phyloP scores from a whole-genome alignment of 805 yeast genomes.

The Candida montana region DNA sequence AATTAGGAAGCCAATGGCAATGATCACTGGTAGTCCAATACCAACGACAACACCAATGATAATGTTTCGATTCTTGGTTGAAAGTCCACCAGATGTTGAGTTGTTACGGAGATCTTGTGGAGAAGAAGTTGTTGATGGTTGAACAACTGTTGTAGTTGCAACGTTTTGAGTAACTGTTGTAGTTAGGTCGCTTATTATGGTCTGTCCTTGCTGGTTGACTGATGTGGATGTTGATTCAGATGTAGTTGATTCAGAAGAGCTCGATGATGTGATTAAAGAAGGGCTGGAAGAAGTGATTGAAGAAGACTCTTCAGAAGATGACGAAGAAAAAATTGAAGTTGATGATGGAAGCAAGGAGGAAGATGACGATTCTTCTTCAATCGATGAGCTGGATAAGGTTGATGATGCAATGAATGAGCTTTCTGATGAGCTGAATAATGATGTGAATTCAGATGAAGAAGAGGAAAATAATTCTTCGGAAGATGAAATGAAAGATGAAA shows the following conservation, averaged over 20 bases:
- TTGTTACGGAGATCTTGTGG: background rate
- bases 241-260: slow-evolving; percentile 3
- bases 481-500: slow-evolving; percentile 3
- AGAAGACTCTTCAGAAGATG: background rate
- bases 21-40: slow-evolving; percentile 55
- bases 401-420: background rate
- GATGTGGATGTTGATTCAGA: slow-evolving; percentile 6
- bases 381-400: slow-evolving; percentile 4
- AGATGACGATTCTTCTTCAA: background rate
- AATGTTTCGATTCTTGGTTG: slow-evolving; percentile 41
- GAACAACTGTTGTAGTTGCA: slow-evolving; percentile 26
- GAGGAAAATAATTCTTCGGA: background rate
- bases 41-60: slow-evolving; percentile 69
- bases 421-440: no score
- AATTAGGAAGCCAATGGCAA: slow-evolving; percentile 10
- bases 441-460: slow-evolving; percentile 1
- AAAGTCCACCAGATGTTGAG: slow-evolving; percentile 30
- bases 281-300: slow-evolving; percentile 1
- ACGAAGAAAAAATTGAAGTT: background rate
- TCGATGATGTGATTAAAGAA: slow-evolving; percentile 1
- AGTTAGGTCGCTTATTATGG: slow-evolving; percentile 19
- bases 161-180: slow-evolving; percentile 12
- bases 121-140: background rate
- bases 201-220: slow-evolving; percentile 9
- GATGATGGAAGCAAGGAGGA: background rate